Evolutionary conservation across 2,329 filamentous ascomycete genomes (phyloP).

Genomic region (Diaporthe ampelina): DNA sequence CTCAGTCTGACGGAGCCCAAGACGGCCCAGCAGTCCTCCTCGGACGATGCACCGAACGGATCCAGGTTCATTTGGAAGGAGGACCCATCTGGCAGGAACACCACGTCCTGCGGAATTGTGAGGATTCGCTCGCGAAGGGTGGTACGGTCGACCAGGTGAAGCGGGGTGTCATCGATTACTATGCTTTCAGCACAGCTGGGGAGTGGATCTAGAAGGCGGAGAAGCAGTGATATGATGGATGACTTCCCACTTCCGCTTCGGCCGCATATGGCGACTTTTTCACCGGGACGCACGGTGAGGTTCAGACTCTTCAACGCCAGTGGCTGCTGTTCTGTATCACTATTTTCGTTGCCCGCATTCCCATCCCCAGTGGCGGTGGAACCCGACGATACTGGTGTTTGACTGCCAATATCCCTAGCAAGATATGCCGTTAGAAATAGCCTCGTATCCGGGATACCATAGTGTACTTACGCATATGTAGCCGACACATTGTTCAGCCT

Average conservation of each 20-base stretch:
- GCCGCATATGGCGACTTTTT: constrained; percentile 54
- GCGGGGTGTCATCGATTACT: constrained; percentile 55
- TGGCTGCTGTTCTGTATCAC: neutral
- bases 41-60: constrained; percentile 43
- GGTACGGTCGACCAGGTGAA: constrained; percentile 52
- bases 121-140: constrained; percentile 59
- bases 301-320: constrained; percentile 44
- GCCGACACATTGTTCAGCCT: constrained; percentile 12
- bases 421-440: neutral
- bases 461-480: neutral
- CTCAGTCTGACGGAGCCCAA: neutral
- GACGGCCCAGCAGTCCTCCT: neutral
- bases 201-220: constrained; percentile 54
- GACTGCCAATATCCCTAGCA: neutral
- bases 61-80: constrained; percentile 56
- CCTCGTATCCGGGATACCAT: too few relatives aligned
- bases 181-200: constrained; percentile 47
- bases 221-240: constrained; percentile 51
- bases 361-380: neutral
- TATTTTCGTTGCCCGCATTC: neutral
- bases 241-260: constrained; percentile 56
- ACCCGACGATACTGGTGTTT: neutral
- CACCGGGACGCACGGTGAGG: constrained; percentile 45
- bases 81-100: constrained; percentile 59
- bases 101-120: constrained; percentile 63